Evolutionary conservation across 139 green algal species (phyloP).

Genomic region (Chlorella sorokiniana): DNA sequence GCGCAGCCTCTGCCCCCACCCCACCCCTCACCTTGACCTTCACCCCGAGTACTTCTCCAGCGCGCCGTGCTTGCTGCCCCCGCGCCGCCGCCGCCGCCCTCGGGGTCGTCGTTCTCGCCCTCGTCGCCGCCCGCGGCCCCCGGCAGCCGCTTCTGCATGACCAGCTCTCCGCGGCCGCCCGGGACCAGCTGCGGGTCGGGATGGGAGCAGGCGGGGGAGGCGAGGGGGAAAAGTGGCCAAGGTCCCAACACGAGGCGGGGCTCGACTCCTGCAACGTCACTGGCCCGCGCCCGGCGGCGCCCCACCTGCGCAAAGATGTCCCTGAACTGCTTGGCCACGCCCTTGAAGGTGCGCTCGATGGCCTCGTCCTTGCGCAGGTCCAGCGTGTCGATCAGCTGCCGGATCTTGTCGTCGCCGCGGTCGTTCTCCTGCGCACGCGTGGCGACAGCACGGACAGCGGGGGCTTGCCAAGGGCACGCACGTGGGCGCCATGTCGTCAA

Average conservation of each 20-base stretch:
- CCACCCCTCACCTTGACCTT: slow-evolving; percentile 73
- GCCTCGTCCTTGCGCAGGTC: slow-evolving; percentile 97
- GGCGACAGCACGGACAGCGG: not conserved
- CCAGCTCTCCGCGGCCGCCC: slow-evolving; percentile 73
- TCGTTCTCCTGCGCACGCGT: slow-evolving; percentile 3
- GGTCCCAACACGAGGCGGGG: not conserved
- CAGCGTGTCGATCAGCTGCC: slow-evolving; percentile 84
- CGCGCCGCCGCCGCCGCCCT: slow-evolving; percentile 33
- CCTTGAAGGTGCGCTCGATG: slow-evolving; percentile 98
- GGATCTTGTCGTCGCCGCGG: slow-evolving; percentile 59
- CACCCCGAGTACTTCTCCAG: slow-evolving; percentile 86
- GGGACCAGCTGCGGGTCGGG: slow-evolving; percentile 81
- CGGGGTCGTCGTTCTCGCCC: slow-evolving; percentile 55
- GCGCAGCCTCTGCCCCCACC: not conserved
- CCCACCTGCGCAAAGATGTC: slow-evolving; percentile 85
- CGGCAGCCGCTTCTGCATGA: slow-evolving; percentile 79
- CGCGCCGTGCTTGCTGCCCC: not conserved
- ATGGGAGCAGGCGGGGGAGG: not conserved
- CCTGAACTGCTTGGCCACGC: slow-evolving; percentile 92
- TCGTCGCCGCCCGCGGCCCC: slow-evolving; percentile 31
- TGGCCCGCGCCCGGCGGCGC: no score
- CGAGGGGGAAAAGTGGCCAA: not conserved
- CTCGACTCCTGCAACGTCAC: not conserved
- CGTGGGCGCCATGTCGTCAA: not conserved
- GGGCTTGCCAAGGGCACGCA: not conserved